phyloP scores from a whole-genome alignment of 2,329 filamentous ascomycete species.

The Neopestalotiopsis sp. region DNA sequence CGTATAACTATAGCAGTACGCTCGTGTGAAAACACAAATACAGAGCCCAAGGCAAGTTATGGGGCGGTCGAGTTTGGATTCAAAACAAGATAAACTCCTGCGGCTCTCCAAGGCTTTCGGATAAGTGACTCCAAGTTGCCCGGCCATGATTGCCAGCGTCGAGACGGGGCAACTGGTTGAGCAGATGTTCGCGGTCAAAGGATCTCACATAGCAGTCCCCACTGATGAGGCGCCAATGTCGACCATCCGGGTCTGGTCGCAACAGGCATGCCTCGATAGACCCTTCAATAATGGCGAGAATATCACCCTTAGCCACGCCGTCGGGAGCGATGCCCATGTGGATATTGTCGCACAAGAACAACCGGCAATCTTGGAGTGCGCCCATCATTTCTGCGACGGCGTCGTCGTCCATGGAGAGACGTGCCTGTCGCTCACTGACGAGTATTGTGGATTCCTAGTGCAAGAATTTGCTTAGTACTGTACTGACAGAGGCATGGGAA shows the following conservation, averaged over 20 bases:
- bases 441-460: not conserved
- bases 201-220: not conserved
- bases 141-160: not conserved
- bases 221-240: not conserved
- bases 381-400: not conserved
- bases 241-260: not conserved
- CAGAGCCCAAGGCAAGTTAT: no score
- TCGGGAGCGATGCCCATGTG: not conserved
- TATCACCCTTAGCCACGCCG: not conserved
- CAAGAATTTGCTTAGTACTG: not conserved
- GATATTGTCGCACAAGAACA: not conserved
- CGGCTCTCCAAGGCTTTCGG: not conserved
- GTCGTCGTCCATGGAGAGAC: not conserved
- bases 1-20: no score
- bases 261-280: not conserved
- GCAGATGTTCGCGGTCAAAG: not conserved
- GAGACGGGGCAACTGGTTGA: not conserved
- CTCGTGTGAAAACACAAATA: no score
- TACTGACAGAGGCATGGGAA: not conserved
- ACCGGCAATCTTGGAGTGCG: not conserved
- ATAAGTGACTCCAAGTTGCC: not conserved
- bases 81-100: not conserved
- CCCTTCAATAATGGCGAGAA: not conserved
- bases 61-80: not conserved
- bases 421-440: not conserved